Percentiles rank a stretch among this genome's conserved stretches.
These are phyloP conservation scores for Nemania serpens DNA, from an alignment of 2,329 filamentous ascomycete genomes.

Conservation along the genomic window DNA sequence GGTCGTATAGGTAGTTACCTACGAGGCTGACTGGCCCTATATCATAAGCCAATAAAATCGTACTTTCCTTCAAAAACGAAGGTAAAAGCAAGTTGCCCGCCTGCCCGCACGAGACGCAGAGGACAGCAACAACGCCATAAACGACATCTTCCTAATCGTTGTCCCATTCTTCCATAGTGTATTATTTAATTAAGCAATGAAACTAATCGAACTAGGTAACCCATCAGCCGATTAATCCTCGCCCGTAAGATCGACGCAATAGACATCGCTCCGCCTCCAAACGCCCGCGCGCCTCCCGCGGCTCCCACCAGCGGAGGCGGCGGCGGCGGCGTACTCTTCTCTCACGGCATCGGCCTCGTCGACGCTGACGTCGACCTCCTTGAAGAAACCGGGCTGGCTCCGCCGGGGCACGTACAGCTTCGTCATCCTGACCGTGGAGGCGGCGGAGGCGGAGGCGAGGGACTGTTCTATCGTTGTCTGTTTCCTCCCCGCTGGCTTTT, in stretches of 20 bases:
- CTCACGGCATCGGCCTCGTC: conserved; percentile 36
- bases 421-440: conserved; percentile 37
- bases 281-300: conserved; percentile 17
- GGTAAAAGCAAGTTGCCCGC: no score
- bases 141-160: no score
- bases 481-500: conserved; percentile 22
- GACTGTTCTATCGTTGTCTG: conserved; percentile 28
- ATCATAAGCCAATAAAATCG: no score
- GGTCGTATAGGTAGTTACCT: no score
- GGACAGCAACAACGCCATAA: no score
- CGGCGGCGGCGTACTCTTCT: neutral
- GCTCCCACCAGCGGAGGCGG: neutral
- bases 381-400: conserved; percentile 47
- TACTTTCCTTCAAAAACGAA: no score
- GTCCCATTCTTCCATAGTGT: no score
- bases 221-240: conserved; percentile 28
- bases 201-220: no score
- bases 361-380: conserved; percentile 40
- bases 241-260: conserved; percentile 40
- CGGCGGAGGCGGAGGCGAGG: conserved; percentile 20
- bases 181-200: no score
- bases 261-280: conserved; percentile 40
- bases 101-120: no score
- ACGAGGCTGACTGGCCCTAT: no score
- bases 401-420: conserved; percentile 47